Evolutionary conservation across 2,329 filamentous ascomycete genomes (phyloP).

Genomic region (Fusarium sp.): DNA sequence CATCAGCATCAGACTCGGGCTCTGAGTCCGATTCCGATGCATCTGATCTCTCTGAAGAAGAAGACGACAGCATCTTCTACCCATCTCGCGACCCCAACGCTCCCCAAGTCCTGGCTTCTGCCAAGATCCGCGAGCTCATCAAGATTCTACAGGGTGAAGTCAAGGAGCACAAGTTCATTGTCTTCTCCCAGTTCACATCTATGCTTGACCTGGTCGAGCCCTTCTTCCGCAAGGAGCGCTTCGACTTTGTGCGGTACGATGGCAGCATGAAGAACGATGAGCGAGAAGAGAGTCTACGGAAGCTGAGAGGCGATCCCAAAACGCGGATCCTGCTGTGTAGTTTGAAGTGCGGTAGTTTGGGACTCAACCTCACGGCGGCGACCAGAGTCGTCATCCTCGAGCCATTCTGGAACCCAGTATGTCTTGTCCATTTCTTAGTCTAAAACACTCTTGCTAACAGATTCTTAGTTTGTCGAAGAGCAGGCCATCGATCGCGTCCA

Average conservation of each 20-base stretch:
- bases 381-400: constrained; percentile 94
- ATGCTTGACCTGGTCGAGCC: constrained; percentile 98
- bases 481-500: constrained; percentile 99
- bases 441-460: constrained; percentile 14
- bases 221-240: constrained; percentile 79
- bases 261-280: constrained; percentile 94
- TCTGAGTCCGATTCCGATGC: constrained; percentile 33
- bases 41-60: constrained; percentile 50
- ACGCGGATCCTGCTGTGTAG: constrained; percentile 91
- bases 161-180: constrained; percentile 91
- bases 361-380: constrained; percentile 93
- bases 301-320: constrained; percentile 76
- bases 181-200: constrained; percentile 97
- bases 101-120: constrained; percentile 73
- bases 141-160: constrained; percentile 83
- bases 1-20: constrained; percentile 21
- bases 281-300: constrained; percentile 85
- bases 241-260: constrained; percentile 90
- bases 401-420: constrained; percentile 96
- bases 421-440: constrained; percentile 47
- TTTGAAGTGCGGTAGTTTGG: constrained; percentile 91
- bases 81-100: constrained; percentile 39
- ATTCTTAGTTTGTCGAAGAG: constrained; percentile 88
- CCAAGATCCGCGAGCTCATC: constrained; percentile 90
- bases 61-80: constrained; percentile 51